A percentile compares a stretch with the other conserved stretches of the same genome.
Conservation (phyloP, 164 flowering plant genomes). For the Protea cynaroides region DNA sequence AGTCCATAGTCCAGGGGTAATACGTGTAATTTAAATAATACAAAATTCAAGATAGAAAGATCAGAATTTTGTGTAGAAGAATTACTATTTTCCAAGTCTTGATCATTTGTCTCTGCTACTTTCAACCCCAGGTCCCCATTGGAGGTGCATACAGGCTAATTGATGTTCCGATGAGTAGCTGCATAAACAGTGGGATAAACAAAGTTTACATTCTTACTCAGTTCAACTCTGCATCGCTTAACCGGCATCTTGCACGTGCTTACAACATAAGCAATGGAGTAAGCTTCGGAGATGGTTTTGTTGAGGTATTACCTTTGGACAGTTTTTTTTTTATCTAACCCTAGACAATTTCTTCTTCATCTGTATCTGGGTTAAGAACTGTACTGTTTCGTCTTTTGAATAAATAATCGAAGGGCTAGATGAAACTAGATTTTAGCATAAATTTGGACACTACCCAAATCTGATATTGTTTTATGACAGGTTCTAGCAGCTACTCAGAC, state of each 20-base stretch:
- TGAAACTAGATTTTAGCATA: not conserved
- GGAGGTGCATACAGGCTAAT: conserved; percentile 93
- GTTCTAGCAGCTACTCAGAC: conserved; percentile 96
- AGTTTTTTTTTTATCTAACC: too few relatives aligned
- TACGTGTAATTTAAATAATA: too few relatives aligned
- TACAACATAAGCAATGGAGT: conserved; percentile 72
- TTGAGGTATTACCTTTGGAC: conserved; percentile 49
- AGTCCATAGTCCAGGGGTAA: too few relatives aligned
- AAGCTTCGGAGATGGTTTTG: conserved; percentile 84
- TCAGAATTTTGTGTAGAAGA: too few relatives aligned
- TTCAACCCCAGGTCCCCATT: conserved; percentile 64
- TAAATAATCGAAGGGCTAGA: not conserved
- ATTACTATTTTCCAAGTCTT: not conserved
- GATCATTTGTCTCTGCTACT: not conserved
- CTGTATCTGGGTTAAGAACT: not conserved
- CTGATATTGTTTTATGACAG: conserved; percentile 23
- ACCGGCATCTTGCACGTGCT: conserved; percentile 77
- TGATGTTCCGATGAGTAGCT: conserved; percentile 99
- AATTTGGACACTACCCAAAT: not conserved
- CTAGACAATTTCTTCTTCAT: not conserved
- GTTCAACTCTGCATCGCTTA: conserved; percentile 92
- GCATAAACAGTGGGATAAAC: conserved; percentile 95
- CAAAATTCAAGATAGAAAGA: too few relatives aligned
- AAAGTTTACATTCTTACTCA: conserved; percentile 93
- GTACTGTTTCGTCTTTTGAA: too few relatives aligned